Evolutionary conservation across 805 yeast species (phyloP).

Genomic region (Yamadazyma nakazawae): DNA sequence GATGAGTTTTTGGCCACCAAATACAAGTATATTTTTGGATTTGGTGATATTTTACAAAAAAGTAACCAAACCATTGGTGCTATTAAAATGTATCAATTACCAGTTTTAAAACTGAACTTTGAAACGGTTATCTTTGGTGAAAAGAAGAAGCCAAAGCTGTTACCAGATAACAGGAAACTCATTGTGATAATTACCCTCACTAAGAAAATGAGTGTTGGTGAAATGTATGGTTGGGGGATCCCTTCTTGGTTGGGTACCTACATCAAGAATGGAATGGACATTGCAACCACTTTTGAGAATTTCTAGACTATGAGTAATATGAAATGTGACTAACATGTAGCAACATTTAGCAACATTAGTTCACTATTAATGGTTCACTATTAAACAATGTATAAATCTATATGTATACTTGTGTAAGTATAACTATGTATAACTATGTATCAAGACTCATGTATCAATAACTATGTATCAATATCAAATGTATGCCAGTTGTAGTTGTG

Average conservation of each 20-base stretch:
- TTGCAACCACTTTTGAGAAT: neutral
- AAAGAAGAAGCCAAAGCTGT: neutral
- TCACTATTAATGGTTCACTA: no score
- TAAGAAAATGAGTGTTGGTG: slow-evolving; percentile 34
- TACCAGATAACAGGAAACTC: slow-evolving; percentile 2
- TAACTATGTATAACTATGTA: no score
- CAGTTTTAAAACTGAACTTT: slow-evolving; percentile 14
- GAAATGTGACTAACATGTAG: no score
- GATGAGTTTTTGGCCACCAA: slow-evolving; percentile 25
- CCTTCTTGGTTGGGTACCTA: slow-evolving; percentile 28
- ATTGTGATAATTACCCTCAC: slow-evolving; percentile 31
- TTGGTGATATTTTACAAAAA: slow-evolving; percentile 33
- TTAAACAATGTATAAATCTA: no score
- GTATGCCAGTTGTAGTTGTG: no score
- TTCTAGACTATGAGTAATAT: neutral
- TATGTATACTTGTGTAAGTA: no score
- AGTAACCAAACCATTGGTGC: slow-evolving; percentile 24
- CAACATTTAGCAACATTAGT: no score
- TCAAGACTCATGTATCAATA: no score
- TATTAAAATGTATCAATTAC: slow-evolving; percentile 20
- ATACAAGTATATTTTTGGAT: slow-evolving; percentile 26
- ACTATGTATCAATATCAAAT: no score
- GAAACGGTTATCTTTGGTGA: slow-evolving; percentile 9
- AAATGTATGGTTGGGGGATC: slow-evolving; percentile 23
- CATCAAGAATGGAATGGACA: neutral